These are phyloP conservation scores for Penicillium sp. DNA, from an alignment of 2,329 filamentous ascomycete genomes.

Conservation along the genomic window DNA sequence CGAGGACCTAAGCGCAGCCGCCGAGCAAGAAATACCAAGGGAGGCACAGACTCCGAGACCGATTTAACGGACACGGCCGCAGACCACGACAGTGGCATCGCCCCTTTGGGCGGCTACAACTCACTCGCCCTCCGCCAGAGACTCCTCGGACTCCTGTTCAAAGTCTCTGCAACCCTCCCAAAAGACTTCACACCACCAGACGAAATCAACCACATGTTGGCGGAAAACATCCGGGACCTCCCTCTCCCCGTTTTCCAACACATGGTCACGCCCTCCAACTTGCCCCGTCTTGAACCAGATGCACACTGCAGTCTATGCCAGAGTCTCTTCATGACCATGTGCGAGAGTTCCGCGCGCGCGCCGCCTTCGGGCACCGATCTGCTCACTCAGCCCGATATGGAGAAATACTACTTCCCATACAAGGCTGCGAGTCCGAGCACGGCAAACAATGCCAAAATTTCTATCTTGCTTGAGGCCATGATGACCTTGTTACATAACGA, in stretches of 20 bases:
- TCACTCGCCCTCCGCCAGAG: slow-evolving; percentile 48
- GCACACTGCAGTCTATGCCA: slow-evolving; percentile 56
- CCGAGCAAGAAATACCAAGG: slow-evolving; percentile 22
- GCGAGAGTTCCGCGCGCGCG: slow-evolving; percentile 46
- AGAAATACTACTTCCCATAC: slow-evolving; percentile 65
- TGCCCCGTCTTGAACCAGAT: slow-evolving; percentile 41
- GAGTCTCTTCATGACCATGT: slow-evolving; percentile 53
- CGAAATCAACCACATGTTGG: slow-evolving; percentile 46
- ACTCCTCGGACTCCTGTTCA: slow-evolving; percentile 46
- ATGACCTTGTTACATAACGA: slow-evolving; percentile 54
- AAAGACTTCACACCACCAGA: slow-evolving; percentile 39
- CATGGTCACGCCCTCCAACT: slow-evolving; percentile 47
- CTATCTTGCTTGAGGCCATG: slow-evolving; percentile 67
- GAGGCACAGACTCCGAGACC: slow-evolving; percentile 1
- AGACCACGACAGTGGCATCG: slow-evolving; percentile 24
- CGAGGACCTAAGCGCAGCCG: slow-evolving; percentile 38
- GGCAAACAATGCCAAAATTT: slow-evolving; percentile 73
- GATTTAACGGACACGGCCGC: slow-evolving; percentile 7
- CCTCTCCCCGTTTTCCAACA: slow-evolving; percentile 50
- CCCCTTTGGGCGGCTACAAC: slow-evolving; percentile 39
- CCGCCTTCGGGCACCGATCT: slow-evolving; percentile 42
- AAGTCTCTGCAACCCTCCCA: slow-evolving; percentile 38
- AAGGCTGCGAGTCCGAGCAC: slow-evolving; percentile 62
- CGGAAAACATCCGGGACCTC: slow-evolving; percentile 50
- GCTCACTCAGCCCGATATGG: slow-evolving; percentile 54